Evolutionary conservation across 495 filamentous ascomycete species (phyloP).

Genomic region (Diplogelasinospora grovesii): DNA sequence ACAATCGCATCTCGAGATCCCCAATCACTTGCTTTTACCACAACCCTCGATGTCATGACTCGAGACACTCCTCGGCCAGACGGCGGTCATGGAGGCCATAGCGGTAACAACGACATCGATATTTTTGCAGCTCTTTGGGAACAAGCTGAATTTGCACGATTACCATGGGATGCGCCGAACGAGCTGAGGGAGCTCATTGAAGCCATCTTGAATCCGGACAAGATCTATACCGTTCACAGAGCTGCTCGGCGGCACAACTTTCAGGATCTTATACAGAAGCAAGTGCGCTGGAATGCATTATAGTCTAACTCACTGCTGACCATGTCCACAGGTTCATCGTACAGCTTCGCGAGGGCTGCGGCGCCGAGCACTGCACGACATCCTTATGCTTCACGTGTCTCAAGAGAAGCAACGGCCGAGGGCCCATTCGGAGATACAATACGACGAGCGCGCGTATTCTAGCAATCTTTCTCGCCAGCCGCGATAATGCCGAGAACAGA

Average conservation of each 20-base stretch:
- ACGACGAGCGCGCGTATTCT: conserved; percentile 66
- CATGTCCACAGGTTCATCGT: conserved; percentile 59
- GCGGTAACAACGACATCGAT: conserved; percentile 21
- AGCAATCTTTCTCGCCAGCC: conserved; percentile 69
- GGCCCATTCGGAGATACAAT: conserved; percentile 66
- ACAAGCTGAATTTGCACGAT: conserved; percentile 41
- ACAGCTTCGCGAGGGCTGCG: conserved; percentile 80
- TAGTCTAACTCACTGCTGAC: too few relatives aligned
- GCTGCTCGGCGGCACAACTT: conserved; percentile 47
- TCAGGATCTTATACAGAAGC: conserved; percentile 49
- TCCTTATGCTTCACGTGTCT: conserved; percentile 76
- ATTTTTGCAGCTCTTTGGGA: conserved; percentile 46
- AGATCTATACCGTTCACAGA: conserved; percentile 45
- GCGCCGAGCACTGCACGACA: conserved; percentile 60
- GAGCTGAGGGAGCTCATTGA: conserved; percentile 44
- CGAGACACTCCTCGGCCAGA: conserved; percentile 37
- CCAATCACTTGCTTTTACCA: background rate
- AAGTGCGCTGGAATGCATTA: too few relatives aligned
- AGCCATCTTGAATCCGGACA: conserved; percentile 46
- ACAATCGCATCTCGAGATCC: background rate
- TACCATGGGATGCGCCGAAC: conserved; percentile 45
- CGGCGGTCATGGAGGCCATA: conserved; percentile 14
- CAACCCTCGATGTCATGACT: conserved; percentile 50
- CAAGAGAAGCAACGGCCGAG: conserved; percentile 53
- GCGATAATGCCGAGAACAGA: conserved; percentile 67